phyloP scores from a whole-genome alignment of 2,329 filamentous ascomycete genomes.

The Amylocarpus encephaloides region DNA sequence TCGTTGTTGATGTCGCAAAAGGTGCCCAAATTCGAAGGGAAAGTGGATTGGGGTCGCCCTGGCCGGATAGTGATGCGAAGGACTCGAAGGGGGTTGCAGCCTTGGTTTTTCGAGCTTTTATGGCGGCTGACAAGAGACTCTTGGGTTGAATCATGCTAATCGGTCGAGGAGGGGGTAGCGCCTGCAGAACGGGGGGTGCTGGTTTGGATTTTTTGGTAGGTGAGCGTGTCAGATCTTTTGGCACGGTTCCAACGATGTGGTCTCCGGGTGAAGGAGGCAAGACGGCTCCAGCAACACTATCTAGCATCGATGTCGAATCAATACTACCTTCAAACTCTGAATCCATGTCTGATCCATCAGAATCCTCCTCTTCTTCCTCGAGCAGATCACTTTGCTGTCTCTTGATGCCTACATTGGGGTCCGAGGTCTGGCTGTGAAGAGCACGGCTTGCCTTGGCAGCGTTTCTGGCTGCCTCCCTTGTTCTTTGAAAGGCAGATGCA shows the following conservation, averaged over 20 bases:
- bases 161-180: slow-evolving; percentile 63
- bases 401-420: slow-evolving; percentile 35
- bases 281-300: slow-evolving; percentile 50
- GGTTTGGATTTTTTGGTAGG: slow-evolving; percentile 60
- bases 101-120: slow-evolving; percentile 67
- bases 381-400: slow-evolving; percentile 39
- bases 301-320: slow-evolving; percentile 66
- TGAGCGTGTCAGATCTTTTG: slow-evolving; percentile 51
- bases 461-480: slow-evolving; percentile 54
- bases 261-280: slow-evolving; percentile 47
- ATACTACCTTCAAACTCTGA: slow-evolving; percentile 61
- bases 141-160: slow-evolving; percentile 63
- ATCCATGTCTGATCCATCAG: slow-evolving; percentile 56
- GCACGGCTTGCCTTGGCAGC: slow-evolving; percentile 48
- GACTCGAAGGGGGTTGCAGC: slow-evolving; percentile 66
- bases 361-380: slow-evolving; percentile 50
- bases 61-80: slow-evolving; percentile 70
- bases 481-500: slow-evolving; percentile 56
- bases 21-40: slow-evolving; percentile 72
- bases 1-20: slow-evolving; percentile 57
- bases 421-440: slow-evolving; percentile 48
- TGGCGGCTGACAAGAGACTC: slow-evolving; percentile 63
- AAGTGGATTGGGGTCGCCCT: slow-evolving; percentile 71
- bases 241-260: slow-evolving; percentile 58
- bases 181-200: slow-evolving; percentile 51